These are phyloP conservation scores for Waltergamsia citrina DNA, from an alignment of 2,329 filamentous ascomycete genomes.

Conservation along the genomic window DNA sequence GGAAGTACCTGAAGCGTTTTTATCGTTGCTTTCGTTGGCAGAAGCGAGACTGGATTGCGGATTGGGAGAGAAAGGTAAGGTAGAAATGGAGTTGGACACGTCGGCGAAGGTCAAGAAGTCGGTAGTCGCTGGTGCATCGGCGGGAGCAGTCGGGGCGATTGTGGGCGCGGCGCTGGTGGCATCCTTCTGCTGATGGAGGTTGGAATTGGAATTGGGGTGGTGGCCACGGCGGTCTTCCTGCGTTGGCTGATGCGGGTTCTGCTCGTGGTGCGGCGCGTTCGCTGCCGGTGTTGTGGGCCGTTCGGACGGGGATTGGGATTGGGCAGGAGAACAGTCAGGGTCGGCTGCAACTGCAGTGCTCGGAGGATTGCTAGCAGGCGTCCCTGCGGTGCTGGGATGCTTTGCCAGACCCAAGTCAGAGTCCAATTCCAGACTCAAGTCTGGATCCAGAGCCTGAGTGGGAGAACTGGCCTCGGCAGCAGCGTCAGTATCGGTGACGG, in stretches of 20 bases:
- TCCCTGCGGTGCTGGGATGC: too few species aligned
- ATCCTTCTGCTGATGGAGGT: neutral
- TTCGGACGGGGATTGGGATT: too few species aligned
- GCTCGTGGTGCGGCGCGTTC: conserved; percentile 1
- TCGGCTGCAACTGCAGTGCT: too few species aligned
- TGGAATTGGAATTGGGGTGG: conserved; percentile 1
- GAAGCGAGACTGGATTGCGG: conserved; percentile 6
- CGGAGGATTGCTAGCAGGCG: too few species aligned
- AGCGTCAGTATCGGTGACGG: too few species aligned
- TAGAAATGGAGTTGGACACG: conserved; percentile 27
- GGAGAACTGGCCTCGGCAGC: too few species aligned
- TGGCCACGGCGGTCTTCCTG: neutral
- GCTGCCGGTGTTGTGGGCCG: too few species aligned
- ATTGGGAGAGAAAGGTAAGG: conserved; percentile 14
- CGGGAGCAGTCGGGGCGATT: conserved; percentile 1
- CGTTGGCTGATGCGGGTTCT: neutral
- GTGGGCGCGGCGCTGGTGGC: neutral
- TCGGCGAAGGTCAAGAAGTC: conserved; percentile 28
- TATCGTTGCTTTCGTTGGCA: conserved; percentile 12
- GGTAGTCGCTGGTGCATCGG: neutral
- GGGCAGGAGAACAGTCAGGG: too few species aligned
- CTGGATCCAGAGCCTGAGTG: too few species aligned
- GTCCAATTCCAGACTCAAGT: too few species aligned
- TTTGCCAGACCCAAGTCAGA: too few species aligned
- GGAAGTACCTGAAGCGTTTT: conserved; percentile 6